Evolutionary conservation across 306 rosid genomes (phyloP).

Genomic region (Psophocarpus tetragonolobus): DNA sequence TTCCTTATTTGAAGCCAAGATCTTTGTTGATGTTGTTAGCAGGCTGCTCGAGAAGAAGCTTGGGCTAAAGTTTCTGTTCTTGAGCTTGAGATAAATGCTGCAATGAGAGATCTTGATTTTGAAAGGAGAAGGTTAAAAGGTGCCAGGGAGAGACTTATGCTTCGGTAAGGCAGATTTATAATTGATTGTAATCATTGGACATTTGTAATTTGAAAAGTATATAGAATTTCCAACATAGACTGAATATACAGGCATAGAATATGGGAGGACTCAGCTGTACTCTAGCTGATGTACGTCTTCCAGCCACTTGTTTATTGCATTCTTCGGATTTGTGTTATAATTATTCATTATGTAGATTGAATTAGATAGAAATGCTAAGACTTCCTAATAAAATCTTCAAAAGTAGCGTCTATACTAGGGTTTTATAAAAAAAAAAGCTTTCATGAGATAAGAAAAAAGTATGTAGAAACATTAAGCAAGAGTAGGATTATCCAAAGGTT

Average conservation of each 20-base stretch:
- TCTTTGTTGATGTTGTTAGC: slow-evolving; percentile 74
- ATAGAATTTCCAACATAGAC: neutral
- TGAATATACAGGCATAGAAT: slow-evolving; percentile 7
- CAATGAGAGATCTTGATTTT: slow-evolving; percentile 83
- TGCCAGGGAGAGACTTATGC: slow-evolving; percentile 94
- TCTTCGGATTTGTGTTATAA: neutral
- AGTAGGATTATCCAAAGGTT: neutral
- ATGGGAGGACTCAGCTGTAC: neutral
- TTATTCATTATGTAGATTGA: neutral
- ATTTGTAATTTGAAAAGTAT: slow-evolving; percentile 3
- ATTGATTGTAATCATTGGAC: slow-evolving; percentile 7
- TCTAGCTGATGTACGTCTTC: neutral
- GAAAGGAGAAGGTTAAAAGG: slow-evolving; percentile 85
- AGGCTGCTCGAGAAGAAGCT: slow-evolving; percentile 99
- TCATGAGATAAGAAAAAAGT: neutral
- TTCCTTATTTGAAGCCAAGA: slow-evolving; percentile 35
- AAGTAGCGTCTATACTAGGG: neutral
- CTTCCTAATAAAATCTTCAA: slow-evolving; percentile 7
- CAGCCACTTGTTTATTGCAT: slow-evolving; percentile 1
- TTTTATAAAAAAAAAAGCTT: no score
- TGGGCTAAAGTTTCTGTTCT: slow-evolving; percentile 94
- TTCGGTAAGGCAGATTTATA: slow-evolving; percentile 57
- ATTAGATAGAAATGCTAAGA: neutral
- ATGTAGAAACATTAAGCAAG: neutral
- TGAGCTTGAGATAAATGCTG: slow-evolving; percentile 91